Percentiles rank a stretch among this genome's conserved stretches.
Conservation (phyloP, 805 yeast genomes). For the Lipomyces sp. region DNA sequence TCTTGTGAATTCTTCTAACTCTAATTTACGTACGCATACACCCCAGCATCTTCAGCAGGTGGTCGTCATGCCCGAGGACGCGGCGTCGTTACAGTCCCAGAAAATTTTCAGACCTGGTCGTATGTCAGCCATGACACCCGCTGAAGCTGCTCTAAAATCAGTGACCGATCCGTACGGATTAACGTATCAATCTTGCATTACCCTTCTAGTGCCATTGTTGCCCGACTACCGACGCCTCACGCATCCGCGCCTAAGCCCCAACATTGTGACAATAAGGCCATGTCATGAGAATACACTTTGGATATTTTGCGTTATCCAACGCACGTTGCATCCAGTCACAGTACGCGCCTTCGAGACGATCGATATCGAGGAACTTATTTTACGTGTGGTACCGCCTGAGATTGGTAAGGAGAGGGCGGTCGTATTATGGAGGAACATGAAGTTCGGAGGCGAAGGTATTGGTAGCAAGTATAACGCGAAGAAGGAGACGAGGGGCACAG, state of each 20-base stretch:
- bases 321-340: constrained; percentile 36
- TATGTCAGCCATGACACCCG: constrained; percentile 35
- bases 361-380: constrained; percentile 34
- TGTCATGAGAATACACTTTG: constrained; percentile 37
- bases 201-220: constrained; percentile 30
- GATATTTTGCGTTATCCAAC: constrained; percentile 35
- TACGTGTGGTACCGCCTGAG: constrained; percentile 35
- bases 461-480: constrained; percentile 27
- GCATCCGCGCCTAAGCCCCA: constrained; percentile 37
- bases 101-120: constrained; percentile 25
- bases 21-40: neutral
- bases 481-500: constrained; percentile 35
- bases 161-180: constrained; percentile 31
- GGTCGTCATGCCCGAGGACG: constrained; percentile 29
- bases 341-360: constrained; percentile 38
- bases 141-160: constrained; percentile 27
- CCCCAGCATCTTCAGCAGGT: constrained; percentile 14
- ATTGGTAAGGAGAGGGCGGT: constrained; percentile 30
- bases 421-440: constrained; percentile 37
- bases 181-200: constrained; percentile 36
- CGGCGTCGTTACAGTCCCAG: constrained; percentile 9
- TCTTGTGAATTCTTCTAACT: neutral
- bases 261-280: constrained; percentile 35
- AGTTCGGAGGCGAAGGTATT: constrained; percentile 35
- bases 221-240: constrained; percentile 35